Evolutionary conservation across 2,329 filamentous ascomycete species (phyloP).

Genomic region (Penicillium vulpinum): DNA sequence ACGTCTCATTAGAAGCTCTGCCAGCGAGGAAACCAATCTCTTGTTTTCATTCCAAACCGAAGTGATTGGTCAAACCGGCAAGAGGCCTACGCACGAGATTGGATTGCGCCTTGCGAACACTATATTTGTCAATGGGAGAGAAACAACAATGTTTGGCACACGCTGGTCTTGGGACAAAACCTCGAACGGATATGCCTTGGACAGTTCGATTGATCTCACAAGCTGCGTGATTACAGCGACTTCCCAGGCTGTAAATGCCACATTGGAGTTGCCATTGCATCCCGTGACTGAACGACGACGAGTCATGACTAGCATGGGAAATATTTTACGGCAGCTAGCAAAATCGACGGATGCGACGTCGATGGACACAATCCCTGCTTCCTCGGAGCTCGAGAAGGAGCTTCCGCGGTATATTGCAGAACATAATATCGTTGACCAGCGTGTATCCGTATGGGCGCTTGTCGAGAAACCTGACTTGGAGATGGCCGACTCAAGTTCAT

Average conservation of each 20-base stretch:
- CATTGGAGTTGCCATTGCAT: constrained; percentile 35
- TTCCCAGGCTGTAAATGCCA: constrained; percentile 16
- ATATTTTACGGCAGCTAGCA: constrained; percentile 44
- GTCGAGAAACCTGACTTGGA: constrained; percentile 32
- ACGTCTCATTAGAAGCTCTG: constrained; percentile 31
- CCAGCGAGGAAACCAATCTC: constrained; percentile 35
- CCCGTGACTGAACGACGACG: constrained; percentile 40
- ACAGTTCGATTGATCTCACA: constrained; percentile 32
- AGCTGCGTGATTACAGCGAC: constrained; percentile 32
- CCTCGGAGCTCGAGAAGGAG: constrained; percentile 43
- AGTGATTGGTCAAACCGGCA: background rate
- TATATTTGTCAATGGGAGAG: constrained; percentile 44
- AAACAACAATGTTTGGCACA: constrained; percentile 41
- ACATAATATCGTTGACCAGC: constrained; percentile 38
- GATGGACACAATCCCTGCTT: constrained; percentile 39
- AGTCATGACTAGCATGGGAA: constrained; percentile 46
- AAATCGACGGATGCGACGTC: constrained; percentile 32
- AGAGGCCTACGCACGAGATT: constrained; percentile 30
- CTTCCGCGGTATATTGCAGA: constrained; percentile 43
- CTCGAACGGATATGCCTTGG: constrained; percentile 24
- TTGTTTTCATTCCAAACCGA: constrained; percentile 27
- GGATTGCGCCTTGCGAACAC: constrained; percentile 46
- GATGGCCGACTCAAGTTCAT: constrained; percentile 5
- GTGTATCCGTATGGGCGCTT: constrained; percentile 45
- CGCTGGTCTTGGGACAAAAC: constrained; percentile 33